Conservation (phyloP, 75 land plant species). For the Isoetes taiwanensis region DNA sequence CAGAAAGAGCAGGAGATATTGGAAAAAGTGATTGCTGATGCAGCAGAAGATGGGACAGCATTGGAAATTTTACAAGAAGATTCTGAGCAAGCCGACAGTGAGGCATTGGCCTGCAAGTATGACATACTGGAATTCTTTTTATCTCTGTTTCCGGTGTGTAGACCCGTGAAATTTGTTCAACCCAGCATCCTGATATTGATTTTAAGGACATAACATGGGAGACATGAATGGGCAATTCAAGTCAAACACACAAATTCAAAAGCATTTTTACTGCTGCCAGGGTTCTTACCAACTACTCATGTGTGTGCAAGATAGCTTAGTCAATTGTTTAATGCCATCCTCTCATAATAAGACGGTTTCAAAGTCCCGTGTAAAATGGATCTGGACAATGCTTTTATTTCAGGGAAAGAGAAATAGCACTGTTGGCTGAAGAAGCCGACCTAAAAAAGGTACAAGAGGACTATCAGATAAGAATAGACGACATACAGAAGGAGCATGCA, state of each 20-base stretch:
- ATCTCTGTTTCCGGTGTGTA: not conserved
- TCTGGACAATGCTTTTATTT: not conserved
- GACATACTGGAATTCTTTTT: not conserved
- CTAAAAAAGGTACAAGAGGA: slow-evolving; percentile 15
- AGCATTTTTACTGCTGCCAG: too few relatives aligned
- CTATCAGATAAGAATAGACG: slow-evolving; percentile 17
- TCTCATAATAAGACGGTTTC: not conserved
- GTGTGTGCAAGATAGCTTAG: too few relatives aligned
- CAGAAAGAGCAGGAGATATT: slow-evolving; percentile 13
- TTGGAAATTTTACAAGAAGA: slow-evolving; percentile 20
- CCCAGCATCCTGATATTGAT: too few relatives aligned
- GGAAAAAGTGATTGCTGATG: slow-evolving; percentile 8
- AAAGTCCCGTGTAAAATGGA: not conserved
- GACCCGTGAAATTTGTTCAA: too few relatives aligned
- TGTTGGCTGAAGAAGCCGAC: slow-evolving; percentile 13
- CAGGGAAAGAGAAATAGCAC: slow-evolving; percentile 25
- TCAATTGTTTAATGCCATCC: not conserved
- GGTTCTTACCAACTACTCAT: too few relatives aligned
- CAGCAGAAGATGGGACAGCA: slow-evolving; percentile 22
- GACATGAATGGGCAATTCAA: too few relatives aligned
- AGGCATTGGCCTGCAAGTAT: slow-evolving; percentile 24
- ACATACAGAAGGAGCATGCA: slow-evolving; percentile 20
- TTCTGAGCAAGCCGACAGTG: slow-evolving; percentile 20
- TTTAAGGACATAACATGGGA: too few relatives aligned
- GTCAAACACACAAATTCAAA: too few relatives aligned